Evolutionary conservation across 768 basidiomycete species (phyloP), one percentile per base, ranked within the genome.

Genomic region (Agrocybe chaxingu): DNA sequence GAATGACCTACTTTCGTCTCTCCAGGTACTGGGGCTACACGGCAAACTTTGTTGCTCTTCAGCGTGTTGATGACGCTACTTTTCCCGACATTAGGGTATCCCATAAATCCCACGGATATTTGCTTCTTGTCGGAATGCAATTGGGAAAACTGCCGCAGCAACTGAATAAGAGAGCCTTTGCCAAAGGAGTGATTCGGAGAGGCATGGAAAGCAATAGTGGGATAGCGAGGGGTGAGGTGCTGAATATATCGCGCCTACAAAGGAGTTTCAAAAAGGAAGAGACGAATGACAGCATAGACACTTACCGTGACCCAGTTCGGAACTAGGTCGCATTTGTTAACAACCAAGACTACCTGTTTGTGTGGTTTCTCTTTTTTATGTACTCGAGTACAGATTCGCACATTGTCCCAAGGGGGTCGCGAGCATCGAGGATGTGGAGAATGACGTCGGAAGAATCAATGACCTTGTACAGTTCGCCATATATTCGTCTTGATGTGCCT

Each of bases 121-220:
- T 99, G 96, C 72, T 97, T 98, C 76, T 97, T 98, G 74, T 99
- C 97, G 8, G 92, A 91, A 69, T 98, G 97, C 34, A 98, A 82
- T 58, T 92, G 91, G 4, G 94, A 89, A 68, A 99, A 99, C 64
- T 98, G 97, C 24, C 97, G 83, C 41, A 99, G 80, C 40, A 98
- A 82, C 69, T 97, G 94, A 60, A 99, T 99, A 53, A 99, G 84
- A 13, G 97, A 92, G 13, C 96, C 96, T 71, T 99, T 98, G 61
- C 96, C 97, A 63, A 99, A 99, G 1, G 96, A 97, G 72, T 99
- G 95, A 67, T 97, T 97, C 40, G 95, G 94, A 16, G 96, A 98
- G 6, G 96, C 97, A 65, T 99, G 96, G 78, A 98, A 98, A 2
- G 96, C 96, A 59, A 99, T 88, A 4, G 96, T 98, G 7, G 96